Conservation (phyloP, 352 stramenopile genomes). For the Globisporangium cederbergense region DNA sequence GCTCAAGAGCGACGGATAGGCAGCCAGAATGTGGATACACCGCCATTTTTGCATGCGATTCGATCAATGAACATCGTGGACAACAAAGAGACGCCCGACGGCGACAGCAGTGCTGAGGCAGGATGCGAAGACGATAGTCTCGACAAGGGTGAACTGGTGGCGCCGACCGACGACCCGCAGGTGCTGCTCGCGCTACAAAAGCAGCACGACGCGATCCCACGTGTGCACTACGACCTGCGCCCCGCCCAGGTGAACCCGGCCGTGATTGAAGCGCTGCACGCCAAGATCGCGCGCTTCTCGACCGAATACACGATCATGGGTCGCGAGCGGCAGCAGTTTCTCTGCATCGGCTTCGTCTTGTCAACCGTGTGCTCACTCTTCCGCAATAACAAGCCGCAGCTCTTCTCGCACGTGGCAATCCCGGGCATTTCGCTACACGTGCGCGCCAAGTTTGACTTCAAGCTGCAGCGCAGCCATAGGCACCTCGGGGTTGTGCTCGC, state of each 20-base stretch:
- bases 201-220: neutral
- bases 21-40: too few species aligned
- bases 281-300: neutral
- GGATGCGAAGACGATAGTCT: neutral
- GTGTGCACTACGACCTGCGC: neutral
- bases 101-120: neutral
- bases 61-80: neutral
- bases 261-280: neutral
- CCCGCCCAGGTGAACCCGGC: neutral
- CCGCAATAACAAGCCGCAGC: too few species aligned
- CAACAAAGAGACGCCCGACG: neutral
- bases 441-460: too few species aligned
- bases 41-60: neutral
- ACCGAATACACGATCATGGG: neutral
- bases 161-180: slow-evolving; percentile 1
- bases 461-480: neutral
- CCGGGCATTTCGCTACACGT: too few species aligned
- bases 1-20: too few species aligned
- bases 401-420: too few species aligned
- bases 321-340: neutral
- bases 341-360: neutral
- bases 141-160: neutral
- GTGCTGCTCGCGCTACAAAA: neutral
- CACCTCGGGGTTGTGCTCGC: slow-evolving; percentile 2
- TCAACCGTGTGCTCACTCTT: too few species aligned